Evolutionary conservation across 225 moss, liverwort and hornwort species (phyloP).

Genomic region (Neckera pumila): DNA sequence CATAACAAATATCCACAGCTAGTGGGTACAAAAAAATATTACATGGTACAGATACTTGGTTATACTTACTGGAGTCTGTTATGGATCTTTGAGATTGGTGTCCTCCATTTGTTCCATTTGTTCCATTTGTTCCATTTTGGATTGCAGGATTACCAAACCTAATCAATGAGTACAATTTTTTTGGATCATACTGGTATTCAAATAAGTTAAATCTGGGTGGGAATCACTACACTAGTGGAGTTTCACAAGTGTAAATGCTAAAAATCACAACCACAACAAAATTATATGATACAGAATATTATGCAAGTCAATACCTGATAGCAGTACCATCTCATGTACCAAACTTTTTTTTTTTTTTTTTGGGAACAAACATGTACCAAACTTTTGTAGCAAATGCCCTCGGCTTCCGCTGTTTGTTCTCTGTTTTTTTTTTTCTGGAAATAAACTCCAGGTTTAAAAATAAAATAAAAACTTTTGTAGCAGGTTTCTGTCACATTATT

Average conservation of each 20-base stretch:
- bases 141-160: background rate
- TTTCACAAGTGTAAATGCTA: background rate
- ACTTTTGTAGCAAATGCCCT: too few species aligned
- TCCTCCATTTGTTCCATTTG: background rate
- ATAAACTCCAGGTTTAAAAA: too few species aligned
- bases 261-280: background rate
- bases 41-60: background rate
- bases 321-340: background rate
- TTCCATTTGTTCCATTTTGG: background rate
- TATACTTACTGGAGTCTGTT: background rate
- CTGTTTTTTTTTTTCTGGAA: too few species aligned
- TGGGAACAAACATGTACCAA: too few species aligned
- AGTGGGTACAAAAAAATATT: background rate
- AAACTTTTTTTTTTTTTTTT: too few species aligned
- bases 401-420: too few species aligned
- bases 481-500: background rate
- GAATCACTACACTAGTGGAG: background rate
- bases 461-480: too few species aligned
- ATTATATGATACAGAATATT: background rate
- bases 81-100: background rate
- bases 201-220: background rate
- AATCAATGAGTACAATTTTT: background rate
- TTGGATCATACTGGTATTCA: background rate
- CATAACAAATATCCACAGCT: background rate
- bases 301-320: background rate